Conservation (phyloP, 805 yeast genomes). For the Yarrowia sp. region DNA sequence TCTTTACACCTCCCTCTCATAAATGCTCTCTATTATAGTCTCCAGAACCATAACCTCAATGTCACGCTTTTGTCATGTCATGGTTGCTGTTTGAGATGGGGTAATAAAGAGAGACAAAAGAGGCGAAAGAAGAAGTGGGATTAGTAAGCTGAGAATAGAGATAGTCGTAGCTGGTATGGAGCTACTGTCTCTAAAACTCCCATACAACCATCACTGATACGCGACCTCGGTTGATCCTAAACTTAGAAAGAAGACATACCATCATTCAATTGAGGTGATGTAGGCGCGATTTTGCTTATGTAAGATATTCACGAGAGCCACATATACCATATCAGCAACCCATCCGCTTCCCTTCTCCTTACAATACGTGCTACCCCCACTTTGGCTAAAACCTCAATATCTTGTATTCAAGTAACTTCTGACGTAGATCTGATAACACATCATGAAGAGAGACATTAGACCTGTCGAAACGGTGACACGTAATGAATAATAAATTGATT, state of each 20-base stretch:
- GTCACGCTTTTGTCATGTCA: not conserved
- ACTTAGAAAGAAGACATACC: not conserved
- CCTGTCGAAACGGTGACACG: too few relatives aligned
- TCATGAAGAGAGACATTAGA: not conserved
- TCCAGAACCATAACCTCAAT: not conserved
- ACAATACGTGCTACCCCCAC: not conserved
- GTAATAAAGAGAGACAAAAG: not conserved
- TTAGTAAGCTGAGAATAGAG: too few relatives aligned
- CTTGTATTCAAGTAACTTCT: not conserved
- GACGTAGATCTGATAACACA: not conserved
- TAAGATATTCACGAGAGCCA: too few relatives aligned
- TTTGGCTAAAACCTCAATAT: not conserved
- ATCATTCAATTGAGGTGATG: too few relatives aligned
- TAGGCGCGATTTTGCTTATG: too few relatives aligned
- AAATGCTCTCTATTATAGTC: not conserved
- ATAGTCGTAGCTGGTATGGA: too few relatives aligned
- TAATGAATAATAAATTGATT: too few relatives aligned
- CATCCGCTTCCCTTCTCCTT: too few relatives aligned
- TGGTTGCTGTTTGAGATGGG: conserved; percentile 8
- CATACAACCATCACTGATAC: not conserved
- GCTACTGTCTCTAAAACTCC: too few relatives aligned
- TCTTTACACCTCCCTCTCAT: not conserved
- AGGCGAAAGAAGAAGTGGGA: not conserved
- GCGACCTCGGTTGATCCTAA: not conserved
- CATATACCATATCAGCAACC: too few relatives aligned